Percentiles rank a stretch among this genome's conserved stretches.
phyloP scores from a whole-genome alignment of 345 rosid species.

The Eutrema japonicum region DNA sequence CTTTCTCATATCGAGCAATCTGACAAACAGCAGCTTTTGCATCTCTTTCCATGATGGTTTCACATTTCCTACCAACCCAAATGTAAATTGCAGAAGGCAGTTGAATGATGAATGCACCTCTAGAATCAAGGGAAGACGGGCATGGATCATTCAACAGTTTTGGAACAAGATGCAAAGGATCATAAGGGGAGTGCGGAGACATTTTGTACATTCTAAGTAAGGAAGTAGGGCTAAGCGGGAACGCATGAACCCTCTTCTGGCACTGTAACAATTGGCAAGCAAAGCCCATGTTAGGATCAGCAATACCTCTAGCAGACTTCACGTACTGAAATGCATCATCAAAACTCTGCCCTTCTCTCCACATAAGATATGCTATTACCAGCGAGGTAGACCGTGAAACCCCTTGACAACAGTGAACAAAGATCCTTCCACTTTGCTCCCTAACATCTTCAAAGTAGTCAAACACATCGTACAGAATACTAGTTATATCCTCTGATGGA shows the following conservation, averaged over 20 bases:
- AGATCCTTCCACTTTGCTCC: conserved; percentile 84
- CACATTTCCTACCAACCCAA: conserved; percentile 93
- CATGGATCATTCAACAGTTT: conserved; percentile 90
- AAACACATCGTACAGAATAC: conserved; percentile 95
- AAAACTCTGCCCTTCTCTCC: conserved; percentile 99
- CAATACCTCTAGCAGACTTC: conserved; percentile 95
- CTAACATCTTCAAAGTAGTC: conserved; percentile 99
- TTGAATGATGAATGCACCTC: conserved; percentile 95
- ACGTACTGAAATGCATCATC: conserved; percentile 98
- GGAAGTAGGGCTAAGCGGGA: conserved; percentile 97
- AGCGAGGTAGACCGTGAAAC: conserved; percentile 97
- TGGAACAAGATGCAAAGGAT: conserved; percentile 97
- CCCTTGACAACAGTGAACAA: conserved; percentile 98
- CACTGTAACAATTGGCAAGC: conserved; percentile 98
- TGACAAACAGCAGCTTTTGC: conserved; percentile 95
- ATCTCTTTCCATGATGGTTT: conserved; percentile 91
- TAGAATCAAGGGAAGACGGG: conserved; percentile 81
- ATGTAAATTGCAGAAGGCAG: conserved; percentile 81
- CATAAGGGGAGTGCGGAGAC: conserved; percentile 96
- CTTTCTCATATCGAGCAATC: conserved; percentile 94
- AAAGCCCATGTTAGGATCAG: conserved; percentile 99
- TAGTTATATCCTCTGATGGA: conserved; percentile 98
- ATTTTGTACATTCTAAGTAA: conserved; percentile 88
- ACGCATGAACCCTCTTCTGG: conserved; percentile 97
- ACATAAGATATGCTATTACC: conserved; percentile 97